Base-by-base conservation (phyloP, 805 yeast species). In the fission yeast (Schizosaccharomyces pombe) region DNA sequence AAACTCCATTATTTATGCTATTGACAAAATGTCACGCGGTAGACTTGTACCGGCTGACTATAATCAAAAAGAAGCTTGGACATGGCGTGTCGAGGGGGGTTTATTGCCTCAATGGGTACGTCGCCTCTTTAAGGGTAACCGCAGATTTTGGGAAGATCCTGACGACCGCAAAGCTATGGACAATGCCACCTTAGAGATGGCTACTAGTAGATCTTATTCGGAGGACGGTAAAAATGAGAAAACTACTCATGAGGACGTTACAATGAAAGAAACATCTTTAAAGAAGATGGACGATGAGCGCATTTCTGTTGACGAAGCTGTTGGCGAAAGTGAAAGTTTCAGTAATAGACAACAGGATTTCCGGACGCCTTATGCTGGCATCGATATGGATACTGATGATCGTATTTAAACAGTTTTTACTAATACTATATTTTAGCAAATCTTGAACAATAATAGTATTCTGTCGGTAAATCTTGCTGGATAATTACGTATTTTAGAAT, bases 51-150 rank as follows among this genome's bases (percentile, higher is more conserved):
- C 61, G 22, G 56, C 53, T 9, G 59, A 58, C 54, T 57, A 55
- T 52, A 59, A 58, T 9, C 57, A 55, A 43, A 58, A 58, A 31
- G 61, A 58, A 12, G 56, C 54, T n/a, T 58, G 61, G 61, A 52
- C 59, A 5, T 58, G 58, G 58, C 56, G 54, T 12, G 47, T 55
- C 52, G 58, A 52, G 31, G 56, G 56, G 14, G 56, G 56, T 26
- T 16, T 54, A 4, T 37, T 54, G 29, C 56, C 56, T 37, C 56
- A 47, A 19, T 54, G 56, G 56, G 56, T 54, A n/a, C 19, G 33
- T 12, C 55, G 56, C 12, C n/a, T 54, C 22, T 16, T 26, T 14
- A n/a, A 34, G 24, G 56, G 56, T 37, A 43, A 54, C 19, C 22
- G 19, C 11, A n/a, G 54, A 11, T 54, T 54, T 26, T 54, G 56